Evolutionary conservation across 1,284 basidiomycete genomes (phyloP).

Genomic region (Calocybe gambosa): DNA sequence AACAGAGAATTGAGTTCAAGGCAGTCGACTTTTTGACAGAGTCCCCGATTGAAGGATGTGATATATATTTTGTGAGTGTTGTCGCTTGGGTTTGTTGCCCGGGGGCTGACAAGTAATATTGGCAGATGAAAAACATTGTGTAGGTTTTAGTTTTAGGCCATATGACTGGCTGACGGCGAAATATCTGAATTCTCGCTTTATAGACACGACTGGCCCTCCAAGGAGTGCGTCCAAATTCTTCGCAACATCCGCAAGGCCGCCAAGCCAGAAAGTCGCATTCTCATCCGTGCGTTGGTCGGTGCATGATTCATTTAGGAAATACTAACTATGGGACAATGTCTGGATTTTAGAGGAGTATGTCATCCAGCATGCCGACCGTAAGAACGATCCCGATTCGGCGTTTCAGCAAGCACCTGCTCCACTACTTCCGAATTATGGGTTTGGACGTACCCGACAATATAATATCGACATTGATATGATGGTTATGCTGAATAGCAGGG

Average conservation of each 20-base stretch:
- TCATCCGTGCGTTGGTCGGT: slow-evolving; percentile 22
- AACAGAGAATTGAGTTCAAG: slow-evolving; percentile 23
- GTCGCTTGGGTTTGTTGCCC: not conserved
- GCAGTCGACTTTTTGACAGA: slow-evolving; percentile 25
- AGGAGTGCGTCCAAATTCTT: slow-evolving; percentile 24
- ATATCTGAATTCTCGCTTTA: not conserved
- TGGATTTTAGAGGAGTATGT: slow-evolving; percentile 12
- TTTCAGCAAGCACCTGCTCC: slow-evolving; percentile 20
- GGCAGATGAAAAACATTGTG: not conserved
- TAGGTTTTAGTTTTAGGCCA: not conserved
- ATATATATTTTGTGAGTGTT: slow-evolving; percentile 26
- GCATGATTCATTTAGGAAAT: not conserved
- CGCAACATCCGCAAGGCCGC: slow-evolving; percentile 23
- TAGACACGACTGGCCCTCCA: slow-evolving; percentile 28
- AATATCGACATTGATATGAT: slow-evolving; percentile 25
- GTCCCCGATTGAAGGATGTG: slow-evolving; percentile 21
- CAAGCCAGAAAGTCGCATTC: slow-evolving; percentile 23
- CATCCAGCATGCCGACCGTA: slow-evolving; percentile 7
- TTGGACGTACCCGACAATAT: slow-evolving; percentile 21
- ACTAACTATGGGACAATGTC: not conserved
- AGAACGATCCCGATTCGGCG: not conserved
- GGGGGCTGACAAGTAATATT: not conserved
- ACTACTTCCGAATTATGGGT: slow-evolving; percentile 23
- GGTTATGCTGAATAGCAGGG: slow-evolving; percentile 19
- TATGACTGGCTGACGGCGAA: not conserved